Evolutionary conservation across 805 yeast genomes (phyloP).

Genomic region (Ogataea trehalophila): DNA sequence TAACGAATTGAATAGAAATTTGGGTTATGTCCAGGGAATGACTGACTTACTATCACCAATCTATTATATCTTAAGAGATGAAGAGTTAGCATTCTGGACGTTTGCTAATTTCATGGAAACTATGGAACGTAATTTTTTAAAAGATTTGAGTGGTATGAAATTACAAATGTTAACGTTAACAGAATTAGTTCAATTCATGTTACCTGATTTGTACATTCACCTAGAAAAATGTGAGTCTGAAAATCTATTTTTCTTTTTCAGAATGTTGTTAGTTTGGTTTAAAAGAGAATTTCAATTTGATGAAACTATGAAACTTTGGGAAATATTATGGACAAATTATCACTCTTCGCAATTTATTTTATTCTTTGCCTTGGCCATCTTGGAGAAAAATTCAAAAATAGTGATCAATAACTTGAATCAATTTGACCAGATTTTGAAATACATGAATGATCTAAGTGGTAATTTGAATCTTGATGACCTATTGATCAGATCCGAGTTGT

Average conservation of each 20-base stretch:
- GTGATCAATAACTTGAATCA: conserved; percentile 67
- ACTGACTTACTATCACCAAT: conserved; percentile 86
- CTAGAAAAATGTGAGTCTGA: conserved; percentile 83
- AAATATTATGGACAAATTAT: conserved; percentile 82
- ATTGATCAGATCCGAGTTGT: conserved; percentile 75
- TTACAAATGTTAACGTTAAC: conserved; percentile 79
- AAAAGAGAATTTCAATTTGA: conserved; percentile 85
- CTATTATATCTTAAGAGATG: conserved; percentile 63
- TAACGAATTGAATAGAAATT: conserved; percentile 73
- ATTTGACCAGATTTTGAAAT: conserved; percentile 90
- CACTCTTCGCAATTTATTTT: conserved; percentile 84
- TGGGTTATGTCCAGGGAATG: conserved; percentile 99
- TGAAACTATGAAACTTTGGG: conserved; percentile 84
- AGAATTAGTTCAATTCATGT: conserved; percentile 83
- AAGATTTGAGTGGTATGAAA: conserved; percentile 92
- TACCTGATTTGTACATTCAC: conserved; percentile 80
- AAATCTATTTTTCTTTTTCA: conserved; percentile 86
- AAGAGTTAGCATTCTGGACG: conserved; percentile 80
- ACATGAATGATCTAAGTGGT: conserved; percentile 84
- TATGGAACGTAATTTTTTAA: conserved; percentile 89
- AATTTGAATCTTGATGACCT: conserved; percentile 70
- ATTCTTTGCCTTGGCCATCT: conserved; percentile 82
- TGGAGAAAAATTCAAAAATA: conserved; percentile 78
- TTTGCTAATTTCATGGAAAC: conserved; percentile 84
- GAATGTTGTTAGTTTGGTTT: conserved; percentile 94